Evolutionary conservation across 2,329 filamentous ascomycete species (phyloP).

Genomic region (Clarireedia paspali): DNA sequence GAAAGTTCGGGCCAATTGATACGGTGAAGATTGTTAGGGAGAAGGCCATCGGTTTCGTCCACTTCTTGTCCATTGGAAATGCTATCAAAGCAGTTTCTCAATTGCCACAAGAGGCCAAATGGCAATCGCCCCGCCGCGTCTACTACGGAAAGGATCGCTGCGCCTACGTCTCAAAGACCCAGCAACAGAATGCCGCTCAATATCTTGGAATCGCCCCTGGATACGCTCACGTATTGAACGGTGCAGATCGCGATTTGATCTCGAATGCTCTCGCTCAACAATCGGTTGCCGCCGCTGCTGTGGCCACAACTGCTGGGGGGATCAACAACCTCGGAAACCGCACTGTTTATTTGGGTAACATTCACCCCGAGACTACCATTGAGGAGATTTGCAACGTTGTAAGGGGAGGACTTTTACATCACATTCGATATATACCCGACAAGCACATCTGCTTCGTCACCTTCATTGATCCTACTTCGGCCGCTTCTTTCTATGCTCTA

Average conservation of each 20-base stretch:
- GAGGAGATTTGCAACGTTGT: constrained; percentile 99
- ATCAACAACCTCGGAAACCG: constrained; percentile 97
- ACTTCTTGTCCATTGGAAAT: constrained; percentile 95
- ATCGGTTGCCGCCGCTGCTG: constrained; percentile 91
- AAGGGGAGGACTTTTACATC: constrained; percentile 86
- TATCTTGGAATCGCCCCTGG: constrained; percentile 95
- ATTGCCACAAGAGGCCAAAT: constrained; percentile 91
- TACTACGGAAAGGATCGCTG: constrained; percentile 99
- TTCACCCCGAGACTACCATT: constrained; percentile 96
- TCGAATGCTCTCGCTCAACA: constrained; percentile 95
- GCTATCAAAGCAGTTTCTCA: constrained; percentile 97
- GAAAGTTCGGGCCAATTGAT: constrained; percentile 94
- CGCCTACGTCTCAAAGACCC: constrained; percentile 97
- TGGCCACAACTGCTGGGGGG: constrained; percentile 91
- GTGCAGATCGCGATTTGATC: constrained; percentile 91
- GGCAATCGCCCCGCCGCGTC: constrained; percentile 89
- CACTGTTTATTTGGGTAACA: constrained; percentile 97
- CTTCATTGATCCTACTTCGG: constrained; percentile 96
- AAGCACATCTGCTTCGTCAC: constrained; percentile 99
- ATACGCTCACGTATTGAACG: constrained; percentile 93
- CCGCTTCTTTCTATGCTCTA: constrained; percentile 93
- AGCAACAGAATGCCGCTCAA: constrained; percentile 97
- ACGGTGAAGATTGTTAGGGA: constrained; percentile 97
- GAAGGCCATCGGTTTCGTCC: constrained; percentile 96
- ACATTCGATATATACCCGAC: constrained; percentile 98